A percentile compares a stretch with the other conserved stretches of the same genome.
These are phyloP conservation scores for Aspergillus aculeatinus DNA, from an alignment of 2,329 filamentous ascomycete species.

Conservation along the genomic window DNA sequence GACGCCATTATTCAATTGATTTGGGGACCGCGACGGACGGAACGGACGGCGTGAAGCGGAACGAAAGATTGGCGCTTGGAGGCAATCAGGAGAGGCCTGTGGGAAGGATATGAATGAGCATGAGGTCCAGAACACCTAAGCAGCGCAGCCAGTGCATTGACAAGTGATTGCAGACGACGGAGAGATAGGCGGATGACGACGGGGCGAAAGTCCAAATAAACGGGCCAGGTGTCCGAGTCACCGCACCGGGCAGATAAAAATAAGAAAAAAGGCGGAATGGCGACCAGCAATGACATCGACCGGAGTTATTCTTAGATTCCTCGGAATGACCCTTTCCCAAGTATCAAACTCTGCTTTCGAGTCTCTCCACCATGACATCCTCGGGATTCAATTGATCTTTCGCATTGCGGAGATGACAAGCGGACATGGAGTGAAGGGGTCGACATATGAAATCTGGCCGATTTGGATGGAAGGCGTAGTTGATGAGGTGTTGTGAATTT, in stretches of 20 bases:
- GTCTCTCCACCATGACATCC: not conserved
- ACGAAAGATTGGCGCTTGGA: slow-evolving; percentile 24
- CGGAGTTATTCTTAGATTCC: slow-evolving; percentile 7
- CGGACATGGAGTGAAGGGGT: slow-evolving; percentile 5
- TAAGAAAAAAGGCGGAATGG: slow-evolving; percentile 11
- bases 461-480: not conserved
- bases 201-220: slow-evolving; percentile 5
- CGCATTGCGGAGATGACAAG: not conserved
- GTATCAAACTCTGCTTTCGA: slow-evolving; percentile 16
- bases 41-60: slow-evolving; percentile 18
- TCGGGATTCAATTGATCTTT: not conserved
- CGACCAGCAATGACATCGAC: slow-evolving; percentile 19
- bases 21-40: slow-evolving; percentile 16
- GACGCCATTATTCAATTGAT: slow-evolving; percentile 52
- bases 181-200: not conserved
- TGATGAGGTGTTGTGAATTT: not conserved
- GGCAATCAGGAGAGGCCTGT: slow-evolving; percentile 27
- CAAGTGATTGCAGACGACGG: not conserved
- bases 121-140: slow-evolving; percentile 15
- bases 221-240: slow-evolving; percentile 11
- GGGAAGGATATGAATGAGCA: slow-evolving; percentile 17
- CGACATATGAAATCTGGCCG: not conserved
- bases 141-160: not conserved
- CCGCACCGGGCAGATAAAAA: not conserved
- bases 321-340: slow-evolving; percentile 8